Conservation (phyloP, 495 filamentous ascomycete genomes). For the Terfezia claveryi region DNA sequence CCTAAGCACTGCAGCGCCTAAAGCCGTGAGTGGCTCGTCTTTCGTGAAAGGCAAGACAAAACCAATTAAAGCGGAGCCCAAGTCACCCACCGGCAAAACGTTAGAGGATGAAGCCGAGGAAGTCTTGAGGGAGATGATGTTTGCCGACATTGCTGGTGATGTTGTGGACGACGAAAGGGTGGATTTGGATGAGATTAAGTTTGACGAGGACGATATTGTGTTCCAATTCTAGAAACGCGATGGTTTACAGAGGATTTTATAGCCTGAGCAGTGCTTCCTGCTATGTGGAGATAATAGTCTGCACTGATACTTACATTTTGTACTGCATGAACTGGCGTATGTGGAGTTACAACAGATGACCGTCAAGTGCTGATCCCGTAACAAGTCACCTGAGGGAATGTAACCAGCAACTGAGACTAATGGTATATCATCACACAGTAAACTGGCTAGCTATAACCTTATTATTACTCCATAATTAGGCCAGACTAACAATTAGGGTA, state of each 20-base stretch:
- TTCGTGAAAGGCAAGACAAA: conserved; percentile 5
- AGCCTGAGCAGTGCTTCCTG: neutral
- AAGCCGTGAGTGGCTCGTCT: neutral
- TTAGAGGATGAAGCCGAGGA: conserved; percentile 5
- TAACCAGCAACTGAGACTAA: no score
- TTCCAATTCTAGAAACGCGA: neutral
- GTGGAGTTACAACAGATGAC: no score
- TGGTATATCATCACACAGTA: no score
- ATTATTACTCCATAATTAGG: neutral
- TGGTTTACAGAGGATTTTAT: no score
- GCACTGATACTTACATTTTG: neutral
- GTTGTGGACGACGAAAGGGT: neutral
- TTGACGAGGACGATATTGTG: neutral
- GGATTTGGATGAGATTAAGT: neutral
- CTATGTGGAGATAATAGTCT: no score
- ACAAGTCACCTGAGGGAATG: no score
- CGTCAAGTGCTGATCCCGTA: no score
- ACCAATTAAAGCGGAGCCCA: conserved; percentile 2
- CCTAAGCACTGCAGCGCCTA: neutral
- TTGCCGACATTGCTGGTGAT: neutral
- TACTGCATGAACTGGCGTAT: neutral
- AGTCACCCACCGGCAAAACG: conserved; percentile 10
- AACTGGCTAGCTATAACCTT: neutral
- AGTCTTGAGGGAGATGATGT: neutral
- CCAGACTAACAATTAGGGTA: neutral